Base-by-base conservation (phyloP, 169 alveolate species). In the Pseudocohnilembus persalinus region DNA sequence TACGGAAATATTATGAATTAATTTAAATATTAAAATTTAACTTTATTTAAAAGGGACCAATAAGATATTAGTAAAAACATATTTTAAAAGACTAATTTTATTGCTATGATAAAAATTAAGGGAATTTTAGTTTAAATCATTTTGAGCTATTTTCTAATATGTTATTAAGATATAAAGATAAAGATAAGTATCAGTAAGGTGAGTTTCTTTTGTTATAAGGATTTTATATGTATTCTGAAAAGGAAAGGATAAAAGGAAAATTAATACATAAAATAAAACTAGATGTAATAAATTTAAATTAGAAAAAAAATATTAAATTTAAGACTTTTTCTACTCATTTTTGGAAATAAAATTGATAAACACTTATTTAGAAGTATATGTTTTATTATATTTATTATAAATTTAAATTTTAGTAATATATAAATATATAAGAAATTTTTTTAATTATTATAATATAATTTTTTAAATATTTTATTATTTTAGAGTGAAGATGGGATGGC, bases 131-230 rank as follows among this genome's bases (percentile, higher is more conserved):
- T 4, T 11, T 11, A 11, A 4, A 49, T 11, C 63, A 79, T 27
- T 79, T 79, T 30, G 84, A 79, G 29, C 26, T 79, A 0, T 79
- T 49, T 63, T 75, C 84, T 64, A 79, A 79, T 72, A 29, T 79
- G 1, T 31, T 79, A 11, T 49, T 79, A 28, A 34, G 64, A 29
- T 79, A 79, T 31, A 29, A 34, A 63, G 84, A 79, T 63, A 79
- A 79, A 79, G 49, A 68, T 34, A 79, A 64, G 29, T 72, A 35
- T 25, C 76, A 63, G 33, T 75, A 74, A 16, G 76, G 35, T 28
- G 84, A 79, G 49, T 63, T 49, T 24, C 29, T 79, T 30, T 63
- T 49, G 49, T 79, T 68, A 28, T 63, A 79, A 29, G 15, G 27
- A 24, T 79, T 33, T 31, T 35, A 68, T 16, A 28, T 34, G 6